These are phyloP conservation scores for Geotrichum siamense DNA, from an alignment of 1,139 yeast genomes.

Conservation along the genomic window DNA sequence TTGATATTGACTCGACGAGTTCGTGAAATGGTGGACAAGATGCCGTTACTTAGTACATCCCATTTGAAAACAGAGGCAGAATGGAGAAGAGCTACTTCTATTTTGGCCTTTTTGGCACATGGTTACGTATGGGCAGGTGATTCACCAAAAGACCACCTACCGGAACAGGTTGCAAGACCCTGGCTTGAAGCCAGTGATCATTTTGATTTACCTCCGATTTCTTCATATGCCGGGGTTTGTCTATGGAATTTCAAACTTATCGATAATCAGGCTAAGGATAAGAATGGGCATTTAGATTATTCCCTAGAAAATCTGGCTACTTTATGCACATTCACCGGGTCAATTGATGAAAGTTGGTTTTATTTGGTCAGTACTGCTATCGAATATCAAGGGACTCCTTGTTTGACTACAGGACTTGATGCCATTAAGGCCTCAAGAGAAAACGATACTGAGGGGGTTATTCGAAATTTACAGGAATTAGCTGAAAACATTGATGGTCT, in stretches of 20 bases:
- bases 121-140: slow-evolving; percentile 83
- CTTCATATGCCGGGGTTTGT: slow-evolving; percentile 80
- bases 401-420: slow-evolving; percentile 51
- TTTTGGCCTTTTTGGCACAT: slow-evolving; percentile 72
- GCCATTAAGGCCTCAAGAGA: slow-evolving; percentile 53
- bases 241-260: slow-evolving; percentile 77
- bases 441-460: slow-evolving; percentile 38
- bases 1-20: slow-evolving; percentile 59
- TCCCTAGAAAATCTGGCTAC: slow-evolving; percentile 66
- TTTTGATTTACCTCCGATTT: slow-evolving; percentile 75
- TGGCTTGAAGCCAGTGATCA: slow-evolving; percentile 50
- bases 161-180: slow-evolving; percentile 63
- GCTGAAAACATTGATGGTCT: slow-evolving; percentile 72
- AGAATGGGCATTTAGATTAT: slow-evolving; percentile 24
- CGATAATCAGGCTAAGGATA: slow-evolving; percentile 33
- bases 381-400: slow-evolving; percentile 72
- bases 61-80: slow-evolving; percentile 43
- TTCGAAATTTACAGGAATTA: slow-evolving; percentile 47
- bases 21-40: slow-evolving; percentile 50
- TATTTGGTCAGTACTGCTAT: slow-evolving; percentile 81
- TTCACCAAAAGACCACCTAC: slow-evolving; percentile 55
- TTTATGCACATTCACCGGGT: slow-evolving; percentile 79
- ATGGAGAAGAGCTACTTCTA: slow-evolving; percentile 70
- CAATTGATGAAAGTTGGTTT: slow-evolving; percentile 91
- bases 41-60: slow-evolving; percentile 49